phyloP scores from a whole-genome alignment of 495 filamentous ascomycete genomes.

The Xylaria flabelliformis region DNA sequence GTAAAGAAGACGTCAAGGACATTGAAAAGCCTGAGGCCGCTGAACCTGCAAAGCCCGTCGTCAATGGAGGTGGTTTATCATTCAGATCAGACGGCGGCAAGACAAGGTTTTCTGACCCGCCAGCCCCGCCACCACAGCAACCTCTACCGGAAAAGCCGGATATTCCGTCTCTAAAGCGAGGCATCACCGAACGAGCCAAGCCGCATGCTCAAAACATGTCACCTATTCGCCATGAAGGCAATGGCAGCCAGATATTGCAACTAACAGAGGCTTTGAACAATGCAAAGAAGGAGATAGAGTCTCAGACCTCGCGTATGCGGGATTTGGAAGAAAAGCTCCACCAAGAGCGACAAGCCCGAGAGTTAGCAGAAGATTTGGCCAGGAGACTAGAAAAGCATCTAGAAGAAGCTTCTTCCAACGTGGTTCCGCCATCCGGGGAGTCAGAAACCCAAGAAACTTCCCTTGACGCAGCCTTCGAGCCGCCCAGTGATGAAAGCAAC shows the following conservation, averaged over 20 bases:
- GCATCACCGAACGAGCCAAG: slow-evolving; percentile 76
- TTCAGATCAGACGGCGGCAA: slow-evolving; percentile 66
- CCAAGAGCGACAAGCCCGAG: slow-evolving; percentile 80
- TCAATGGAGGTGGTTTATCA: slow-evolving; percentile 53
- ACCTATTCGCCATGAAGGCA: slow-evolving; percentile 67
- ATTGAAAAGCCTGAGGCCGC: slow-evolving; percentile 55
- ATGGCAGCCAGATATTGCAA: slow-evolving; percentile 73
- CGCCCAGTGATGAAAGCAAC: slow-evolving; percentile 42
- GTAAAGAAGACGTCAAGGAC: slow-evolving; percentile 74
- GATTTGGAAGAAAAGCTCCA: slow-evolving; percentile 80
- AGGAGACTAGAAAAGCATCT: slow-evolving; percentile 63
- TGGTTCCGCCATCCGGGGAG: slow-evolving; percentile 34
- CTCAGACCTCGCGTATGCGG: slow-evolving; percentile 75
- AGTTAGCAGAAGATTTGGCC: slow-evolving; percentile 81
- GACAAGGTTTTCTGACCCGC: slow-evolving; percentile 83
- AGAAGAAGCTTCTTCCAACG: slow-evolving; percentile 46
- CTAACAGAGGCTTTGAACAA: slow-evolving; percentile 81
- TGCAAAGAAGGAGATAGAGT: slow-evolving; percentile 82
- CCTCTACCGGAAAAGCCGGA: slow-evolving; percentile 91
- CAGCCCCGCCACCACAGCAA: slow-evolving; percentile 89
- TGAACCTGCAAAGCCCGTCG: slow-evolving; percentile 47
- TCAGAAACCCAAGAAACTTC: slow-evolving; percentile 43
- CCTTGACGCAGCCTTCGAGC: slow-evolving; percentile 47
- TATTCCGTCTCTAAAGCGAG: slow-evolving; percentile 69
- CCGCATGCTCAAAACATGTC: slow-evolving; percentile 57